Evolutionary conservation across 495 filamentous ascomycete genomes (phyloP), one percentile per base, ranked within the genome.

Genomic region (Usnea hakonensis): DNA sequence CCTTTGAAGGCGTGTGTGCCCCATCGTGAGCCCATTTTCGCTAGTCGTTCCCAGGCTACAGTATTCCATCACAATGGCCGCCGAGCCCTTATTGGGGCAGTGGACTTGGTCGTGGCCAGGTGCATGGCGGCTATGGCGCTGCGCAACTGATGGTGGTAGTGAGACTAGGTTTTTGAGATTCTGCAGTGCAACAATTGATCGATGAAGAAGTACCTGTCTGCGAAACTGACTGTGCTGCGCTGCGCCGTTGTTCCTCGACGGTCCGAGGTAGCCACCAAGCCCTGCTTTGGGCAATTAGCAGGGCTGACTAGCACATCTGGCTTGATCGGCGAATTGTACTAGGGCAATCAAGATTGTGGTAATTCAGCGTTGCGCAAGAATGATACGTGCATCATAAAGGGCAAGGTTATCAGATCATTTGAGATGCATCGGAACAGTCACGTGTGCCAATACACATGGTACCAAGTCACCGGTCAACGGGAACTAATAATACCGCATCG

Each of bases 41-140:
- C 26, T 30, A 19, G 23, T 35, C 13, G 21, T 55, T 21, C 23
- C 41, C 35, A 46, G 57, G 57, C 57, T 46, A 37, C 43, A 52
- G 16, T 32, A 19, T 32, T 52, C 46, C 48, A 52, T 26, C 48
- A 50, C 46, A 28, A 13, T 59, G 57, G n/a, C 43, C 40, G 57
- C 57, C 57, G 36, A 41, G 37, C 28, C 11, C 41, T 54, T 61
- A 50, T 50, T 30, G 59, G 40, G 59, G 59, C 59, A 38, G 48
- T 61, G 48, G 48, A 38, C 44, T 26, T 55, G 48, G 55, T 41
- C 23, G 14, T 57, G 55, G 6, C 26, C 37, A 41, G 36, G 59
- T 26, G 40, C 19, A 40, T 36, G 59, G 23, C 48, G 59, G 59
- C 59, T 55, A n/a, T 54, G 28, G 48, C 48, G 35, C 23, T 54